Percentiles rank a stretch among this genome's conserved stretches.
These are phyloP conservation scores for Leucocoprinus sp. DNA, from an alignment of 768 basidiomycete genomes.

Conservation along the genomic window DNA sequence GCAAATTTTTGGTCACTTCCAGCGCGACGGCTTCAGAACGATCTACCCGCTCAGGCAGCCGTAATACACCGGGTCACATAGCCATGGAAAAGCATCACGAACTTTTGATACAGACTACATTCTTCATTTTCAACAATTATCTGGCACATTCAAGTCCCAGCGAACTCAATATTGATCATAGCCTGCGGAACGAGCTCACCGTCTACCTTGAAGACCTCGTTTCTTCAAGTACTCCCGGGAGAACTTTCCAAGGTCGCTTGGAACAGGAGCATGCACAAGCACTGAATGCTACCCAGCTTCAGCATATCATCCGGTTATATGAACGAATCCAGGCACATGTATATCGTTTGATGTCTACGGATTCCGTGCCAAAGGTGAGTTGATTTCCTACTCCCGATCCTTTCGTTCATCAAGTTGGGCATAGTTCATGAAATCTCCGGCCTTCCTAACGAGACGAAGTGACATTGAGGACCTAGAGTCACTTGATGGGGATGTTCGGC, in stretches of 20 bases:
- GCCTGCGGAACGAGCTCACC: slow-evolving; percentile 87
- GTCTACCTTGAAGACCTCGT: slow-evolving; percentile 91
- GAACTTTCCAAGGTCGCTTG: slow-evolving; percentile 69
- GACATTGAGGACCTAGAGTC: slow-evolving; percentile 74
- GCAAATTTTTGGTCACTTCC: slow-evolving; percentile 92
- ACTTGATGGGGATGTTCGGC: slow-evolving; percentile 49
- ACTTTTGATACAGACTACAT: slow-evolving; percentile 87
- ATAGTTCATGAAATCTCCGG: slow-evolving; percentile 84
- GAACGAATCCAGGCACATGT: slow-evolving; percentile 96
- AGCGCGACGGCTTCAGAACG: slow-evolving; percentile 65
- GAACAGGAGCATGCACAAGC: slow-evolving; percentile 74
- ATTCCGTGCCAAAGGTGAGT: slow-evolving; percentile 92
- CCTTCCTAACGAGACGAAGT: slow-evolving; percentile 72
- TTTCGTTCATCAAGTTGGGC: slow-evolving; percentile 10
- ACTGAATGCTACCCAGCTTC: slow-evolving; percentile 93
- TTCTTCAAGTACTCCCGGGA: slow-evolving; percentile 68
- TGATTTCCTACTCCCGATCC: not conserved
- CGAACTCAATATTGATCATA: slow-evolving; percentile 98
- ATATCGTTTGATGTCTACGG: slow-evolving; percentile 96
- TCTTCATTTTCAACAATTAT: slow-evolving; percentile 90
- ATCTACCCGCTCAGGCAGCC: slow-evolving; percentile 27
- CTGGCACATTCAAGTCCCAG: slow-evolving; percentile 92
- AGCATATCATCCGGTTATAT: slow-evolving; percentile 87
- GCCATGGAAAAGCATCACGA: slow-evolving; percentile 99
- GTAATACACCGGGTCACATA: slow-evolving; percentile 60